phyloP scores from a whole-genome alignment of 2,329 filamentous ascomycete genomes.

The Teratosphaeria destructans region DNA sequence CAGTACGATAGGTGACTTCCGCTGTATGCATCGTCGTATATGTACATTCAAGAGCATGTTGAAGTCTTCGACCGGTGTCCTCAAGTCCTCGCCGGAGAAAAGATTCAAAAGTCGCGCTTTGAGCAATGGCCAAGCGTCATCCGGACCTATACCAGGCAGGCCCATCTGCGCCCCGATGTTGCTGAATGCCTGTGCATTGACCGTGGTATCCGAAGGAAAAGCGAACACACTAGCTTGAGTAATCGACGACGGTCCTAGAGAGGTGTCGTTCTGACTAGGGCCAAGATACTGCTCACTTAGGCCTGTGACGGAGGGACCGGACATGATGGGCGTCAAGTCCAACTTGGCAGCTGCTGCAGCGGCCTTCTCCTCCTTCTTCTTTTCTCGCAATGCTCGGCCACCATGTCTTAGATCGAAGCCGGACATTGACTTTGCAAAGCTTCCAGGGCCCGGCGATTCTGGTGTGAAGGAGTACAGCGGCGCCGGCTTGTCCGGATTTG shows the following conservation, averaged over 20 bases:
- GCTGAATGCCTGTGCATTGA: slow-evolving; percentile 31
- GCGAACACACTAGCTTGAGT: slow-evolving; percentile 20
- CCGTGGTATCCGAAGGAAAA: slow-evolving; percentile 21
- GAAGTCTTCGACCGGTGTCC: slow-evolving; percentile 73
- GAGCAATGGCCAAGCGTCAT: slow-evolving; percentile 74
- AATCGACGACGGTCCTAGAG: slow-evolving; percentile 19
- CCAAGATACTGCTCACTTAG: slow-evolving; percentile 18
- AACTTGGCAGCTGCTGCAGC: slow-evolving; percentile 25
- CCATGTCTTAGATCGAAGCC: slow-evolving; percentile 70
- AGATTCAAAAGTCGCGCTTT: slow-evolving; percentile 66
- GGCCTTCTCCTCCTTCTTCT: slow-evolving; percentile 47
- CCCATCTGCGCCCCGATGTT: slow-evolving; percentile 38
- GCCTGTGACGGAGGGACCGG: slow-evolving; percentile 19
- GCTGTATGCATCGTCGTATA: slow-evolving; percentile 66
- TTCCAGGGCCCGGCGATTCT: slow-evolving; percentile 56
- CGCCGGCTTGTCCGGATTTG: slow-evolving; percentile 63
- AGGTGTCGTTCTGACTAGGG: slow-evolving; percentile 16
- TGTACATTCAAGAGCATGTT: slow-evolving; percentile 72
- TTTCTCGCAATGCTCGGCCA: slow-evolving; percentile 66
- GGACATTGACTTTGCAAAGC: slow-evolving; percentile 74
- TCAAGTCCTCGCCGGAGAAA: slow-evolving; percentile 71
- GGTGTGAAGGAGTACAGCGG: slow-evolving; percentile 75
- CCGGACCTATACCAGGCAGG: slow-evolving; percentile 40
- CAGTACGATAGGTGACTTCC: slow-evolving; percentile 58
- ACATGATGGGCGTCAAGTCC: slow-evolving; percentile 21